Percentiles rank a stretch among this genome's conserved stretches.
Conservation (phyloP, 305 asterid species). For the Fraxinus dipetala region DNA sequence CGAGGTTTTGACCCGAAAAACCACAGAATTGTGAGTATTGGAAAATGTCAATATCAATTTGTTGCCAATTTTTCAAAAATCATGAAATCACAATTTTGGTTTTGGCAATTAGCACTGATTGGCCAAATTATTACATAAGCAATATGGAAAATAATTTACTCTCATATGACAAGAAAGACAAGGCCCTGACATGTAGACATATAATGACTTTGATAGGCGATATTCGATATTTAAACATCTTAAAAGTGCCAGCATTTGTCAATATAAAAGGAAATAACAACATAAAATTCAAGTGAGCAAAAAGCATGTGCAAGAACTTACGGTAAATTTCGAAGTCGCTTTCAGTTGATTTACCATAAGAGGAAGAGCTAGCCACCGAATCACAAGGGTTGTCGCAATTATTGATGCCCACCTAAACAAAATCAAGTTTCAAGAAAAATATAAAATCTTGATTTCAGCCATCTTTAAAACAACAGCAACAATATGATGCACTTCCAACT, state of each 20-base stretch:
- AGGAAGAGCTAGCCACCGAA: slow-evolving; percentile 65
- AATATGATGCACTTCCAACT: slow-evolving; percentile 4
- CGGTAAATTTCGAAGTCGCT: slow-evolving; percentile 66
- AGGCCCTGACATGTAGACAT: background rate
- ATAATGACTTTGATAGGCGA: background rate
- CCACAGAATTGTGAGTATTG: background rate
- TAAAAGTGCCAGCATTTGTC: background rate
- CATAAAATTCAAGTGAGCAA: slow-evolving; percentile 1
- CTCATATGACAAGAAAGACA: background rate
- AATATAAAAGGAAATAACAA: background rate
- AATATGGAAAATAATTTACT: background rate
- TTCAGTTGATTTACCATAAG: slow-evolving; percentile 67
- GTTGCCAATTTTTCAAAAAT: background rate
- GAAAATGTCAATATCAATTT: background rate
- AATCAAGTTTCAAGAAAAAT: slow-evolving; percentile 1
- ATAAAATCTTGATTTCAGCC: slow-evolving; percentile 7
- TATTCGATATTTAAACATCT: background rate
- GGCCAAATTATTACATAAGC: background rate
- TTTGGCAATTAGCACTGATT: background rate
- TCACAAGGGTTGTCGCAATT: slow-evolving; percentile 52
- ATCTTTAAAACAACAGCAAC: slow-evolving; percentile 3
- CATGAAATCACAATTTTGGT: background rate
- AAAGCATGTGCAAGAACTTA: slow-evolving; percentile 36
- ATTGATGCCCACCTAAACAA: slow-evolving; percentile 87
- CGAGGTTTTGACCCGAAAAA: background rate